Percentiles rank a stretch among this genome's conserved stretches.
Evolutionary conservation across 73 alveolate genomes (phyloP).

Genomic region (Paramecium pentaurelia): DNA sequence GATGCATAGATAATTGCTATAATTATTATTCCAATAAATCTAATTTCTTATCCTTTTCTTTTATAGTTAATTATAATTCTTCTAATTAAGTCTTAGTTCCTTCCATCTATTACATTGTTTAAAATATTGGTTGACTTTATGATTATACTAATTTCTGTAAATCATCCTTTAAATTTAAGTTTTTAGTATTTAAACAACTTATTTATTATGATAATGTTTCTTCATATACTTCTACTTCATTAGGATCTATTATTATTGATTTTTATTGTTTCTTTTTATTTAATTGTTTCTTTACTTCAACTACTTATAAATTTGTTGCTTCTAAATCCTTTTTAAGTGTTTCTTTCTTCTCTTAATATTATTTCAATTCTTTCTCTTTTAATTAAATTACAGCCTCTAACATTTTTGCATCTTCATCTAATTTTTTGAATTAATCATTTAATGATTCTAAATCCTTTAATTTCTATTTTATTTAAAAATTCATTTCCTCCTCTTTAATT

Average conservation of each 20-base stretch:
- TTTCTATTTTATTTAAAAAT: not conserved
- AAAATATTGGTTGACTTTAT: not conserved
- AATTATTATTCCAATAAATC: not conserved
- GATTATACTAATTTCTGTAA: not conserved
- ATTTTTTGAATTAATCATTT: conserved; percentile 15
- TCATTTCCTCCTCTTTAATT: not conserved
- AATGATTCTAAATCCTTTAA: not conserved
- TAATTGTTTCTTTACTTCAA: not conserved
- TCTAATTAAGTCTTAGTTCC: not conserved
- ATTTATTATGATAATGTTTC: not conserved
- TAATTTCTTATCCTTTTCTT: not conserved
- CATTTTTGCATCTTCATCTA: conserved; percentile 20
- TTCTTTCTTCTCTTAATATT: conserved; percentile 13
- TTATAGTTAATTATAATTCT: not conserved
- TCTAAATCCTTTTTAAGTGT: not conserved
- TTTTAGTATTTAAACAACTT: not conserved
- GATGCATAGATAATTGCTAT: not conserved
- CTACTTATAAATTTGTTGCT: not conserved
- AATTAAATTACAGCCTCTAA: not conserved
- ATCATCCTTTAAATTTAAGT: not conserved
- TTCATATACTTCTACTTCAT: not conserved
- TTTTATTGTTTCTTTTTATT: conserved; percentile 30
- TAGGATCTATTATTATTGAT: not conserved
- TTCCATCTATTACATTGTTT: not conserved
- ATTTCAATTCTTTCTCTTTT: conserved; percentile 2